Conservation (phyloP, 2,329 filamentous ascomycete species). For the Phaeosphaeriaceae sp. region DNA sequence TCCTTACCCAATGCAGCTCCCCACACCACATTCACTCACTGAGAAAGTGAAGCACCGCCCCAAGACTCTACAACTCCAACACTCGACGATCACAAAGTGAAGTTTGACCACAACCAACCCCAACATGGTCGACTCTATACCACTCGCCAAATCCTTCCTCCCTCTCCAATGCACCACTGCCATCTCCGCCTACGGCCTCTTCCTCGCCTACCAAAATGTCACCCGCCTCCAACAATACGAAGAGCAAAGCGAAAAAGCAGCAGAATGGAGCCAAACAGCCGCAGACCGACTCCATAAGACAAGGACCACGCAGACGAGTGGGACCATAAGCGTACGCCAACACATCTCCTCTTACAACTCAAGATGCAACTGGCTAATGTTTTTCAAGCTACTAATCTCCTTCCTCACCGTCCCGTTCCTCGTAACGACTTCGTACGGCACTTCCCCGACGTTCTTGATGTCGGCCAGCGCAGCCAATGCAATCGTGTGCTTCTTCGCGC, state of each 20-base stretch:
- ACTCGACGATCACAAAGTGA: neutral
- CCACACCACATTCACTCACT: neutral
- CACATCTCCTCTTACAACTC: no score
- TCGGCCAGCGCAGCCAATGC: constrained; percentile 20
- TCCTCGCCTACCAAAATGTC: constrained; percentile 46
- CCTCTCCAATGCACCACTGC: constrained; percentile 27
- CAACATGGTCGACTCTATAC: constrained; percentile 8
- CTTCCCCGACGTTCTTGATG: constrained; percentile 12
- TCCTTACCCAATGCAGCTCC: constrained; percentile 1
- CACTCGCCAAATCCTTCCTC: constrained; percentile 12
- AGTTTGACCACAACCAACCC: neutral
- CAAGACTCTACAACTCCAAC: neutral
- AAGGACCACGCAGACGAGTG: constrained; percentile 44
- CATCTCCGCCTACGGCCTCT: constrained; percentile 41
- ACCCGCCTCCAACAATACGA: constrained; percentile 47
- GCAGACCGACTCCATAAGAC: constrained; percentile 45
- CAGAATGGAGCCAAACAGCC: constrained; percentile 45
- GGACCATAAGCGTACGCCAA: constrained; percentile 41
- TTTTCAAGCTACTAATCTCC: constrained; percentile 27
- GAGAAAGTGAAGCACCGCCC: neutral
- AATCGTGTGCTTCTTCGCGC: constrained; percentile 18
- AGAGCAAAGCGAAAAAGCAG: constrained; percentile 42
- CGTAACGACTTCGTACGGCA: constrained; percentile 9
- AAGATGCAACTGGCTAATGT: neutral
- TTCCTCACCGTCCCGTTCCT: constrained; percentile 32